A percentile compares a stretch with the other conserved stretches of the same genome.
Evolutionary conservation across 2,329 filamentous ascomycete genomes (phyloP).

Genomic region (Paecilomyces sp.): DNA sequence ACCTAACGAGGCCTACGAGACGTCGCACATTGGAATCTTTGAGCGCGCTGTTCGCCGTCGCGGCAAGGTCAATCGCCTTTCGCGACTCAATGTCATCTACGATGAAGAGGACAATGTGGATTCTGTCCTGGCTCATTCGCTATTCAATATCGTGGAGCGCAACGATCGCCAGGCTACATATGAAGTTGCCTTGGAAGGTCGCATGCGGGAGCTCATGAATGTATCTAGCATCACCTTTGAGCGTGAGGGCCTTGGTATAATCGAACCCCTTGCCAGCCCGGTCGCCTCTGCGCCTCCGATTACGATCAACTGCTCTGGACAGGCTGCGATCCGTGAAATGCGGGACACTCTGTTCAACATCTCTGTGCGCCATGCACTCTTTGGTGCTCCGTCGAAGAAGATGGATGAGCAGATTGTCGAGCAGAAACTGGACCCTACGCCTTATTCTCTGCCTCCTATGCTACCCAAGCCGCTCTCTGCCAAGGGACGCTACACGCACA

Average conservation of each 20-base stretch:
- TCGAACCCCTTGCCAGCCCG: constrained; percentile 78
- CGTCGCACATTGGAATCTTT: constrained; percentile 65
- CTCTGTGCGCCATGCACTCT: constrained; percentile 66
- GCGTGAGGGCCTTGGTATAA: constrained; percentile 63
- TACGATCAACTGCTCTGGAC: constrained; percentile 67
- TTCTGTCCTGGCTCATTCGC: constrained; percentile 65
- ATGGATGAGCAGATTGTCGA: constrained; percentile 70
- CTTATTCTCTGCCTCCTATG: constrained; percentile 57
- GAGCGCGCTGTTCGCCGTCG: constrained; percentile 61
- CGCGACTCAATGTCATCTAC: constrained; percentile 62
- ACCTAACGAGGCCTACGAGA: constrained; percentile 61
- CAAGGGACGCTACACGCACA: constrained; percentile 80
- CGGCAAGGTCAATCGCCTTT: constrained; percentile 50
- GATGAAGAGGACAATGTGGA: constrained; percentile 53
- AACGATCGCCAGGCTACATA: constrained; percentile 60
- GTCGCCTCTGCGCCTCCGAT: constrained; percentile 78
- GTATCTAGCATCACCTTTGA: constrained; percentile 61
- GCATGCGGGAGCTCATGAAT: constrained; percentile 70
- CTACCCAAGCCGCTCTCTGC: constrained; percentile 73
- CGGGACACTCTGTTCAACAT: constrained; percentile 72
- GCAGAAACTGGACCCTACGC: constrained; percentile 56
- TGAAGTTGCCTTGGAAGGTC: constrained; percentile 64
- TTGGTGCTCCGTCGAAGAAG: constrained; percentile 50
- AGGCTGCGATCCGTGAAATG: constrained; percentile 54
- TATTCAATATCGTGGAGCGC: constrained; percentile 73